Evolutionary conservation across 305 asterid species (phyloP).

Genomic region (Withania somnifera): DNA sequence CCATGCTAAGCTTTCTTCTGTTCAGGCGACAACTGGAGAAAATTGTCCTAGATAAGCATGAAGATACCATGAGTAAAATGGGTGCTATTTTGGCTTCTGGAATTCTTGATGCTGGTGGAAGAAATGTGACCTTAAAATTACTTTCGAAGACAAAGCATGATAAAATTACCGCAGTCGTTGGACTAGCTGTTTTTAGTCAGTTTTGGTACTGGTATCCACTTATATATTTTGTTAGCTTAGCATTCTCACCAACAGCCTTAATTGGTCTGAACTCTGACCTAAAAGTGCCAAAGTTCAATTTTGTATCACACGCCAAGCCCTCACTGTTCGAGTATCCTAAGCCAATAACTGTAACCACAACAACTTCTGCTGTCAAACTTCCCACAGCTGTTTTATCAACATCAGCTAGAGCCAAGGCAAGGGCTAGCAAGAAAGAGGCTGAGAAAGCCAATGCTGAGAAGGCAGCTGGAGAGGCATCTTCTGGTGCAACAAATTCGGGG

Average conservation of each 20-base stretch:
- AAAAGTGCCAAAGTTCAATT: constrained; percentile 88
- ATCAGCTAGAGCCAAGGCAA: constrained; percentile 83
- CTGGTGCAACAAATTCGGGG: constrained; percentile 27
- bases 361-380: constrained; percentile 77
- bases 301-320: constrained; percentile 88
- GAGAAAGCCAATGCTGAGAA: constrained; percentile 56
- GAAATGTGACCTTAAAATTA: constrained; percentile 78
- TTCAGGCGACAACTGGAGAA: constrained; percentile 92
- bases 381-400: constrained; percentile 94
- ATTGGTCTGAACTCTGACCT: constrained; percentile 83
- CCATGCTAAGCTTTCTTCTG: background rate
- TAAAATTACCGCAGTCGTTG: constrained; percentile 82
- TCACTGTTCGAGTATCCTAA: constrained; percentile 90
- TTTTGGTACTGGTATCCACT: constrained; percentile 99
- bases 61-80: constrained; percentile 99
- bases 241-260: constrained; percentile 94
- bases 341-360: constrained; percentile 71
- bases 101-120: constrained; percentile 90
- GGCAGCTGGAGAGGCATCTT: constrained; percentile 39
- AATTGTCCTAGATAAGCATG: constrained; percentile 89
- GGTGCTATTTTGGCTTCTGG: constrained; percentile 98
- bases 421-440: constrained; percentile 81
- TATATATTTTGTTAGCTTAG: constrained; percentile 73
- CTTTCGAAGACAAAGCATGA: constrained; percentile 86
- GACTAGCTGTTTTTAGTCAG: constrained; percentile 95